Conservation (phyloP, 306 rosid species). For the Cucurbita argyrosperma region DNA sequence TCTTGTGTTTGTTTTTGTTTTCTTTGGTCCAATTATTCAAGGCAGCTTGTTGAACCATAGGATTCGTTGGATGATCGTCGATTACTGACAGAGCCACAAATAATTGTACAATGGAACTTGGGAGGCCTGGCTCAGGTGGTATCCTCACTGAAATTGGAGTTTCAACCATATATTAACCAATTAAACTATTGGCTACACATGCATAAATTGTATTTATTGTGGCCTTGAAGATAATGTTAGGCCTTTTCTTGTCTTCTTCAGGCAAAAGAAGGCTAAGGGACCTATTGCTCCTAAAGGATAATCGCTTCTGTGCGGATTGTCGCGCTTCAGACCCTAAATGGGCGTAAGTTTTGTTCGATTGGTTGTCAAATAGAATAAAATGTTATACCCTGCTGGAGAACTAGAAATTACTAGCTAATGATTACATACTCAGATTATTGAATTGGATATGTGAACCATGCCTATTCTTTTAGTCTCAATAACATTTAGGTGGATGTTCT, state of each 20-base stretch:
- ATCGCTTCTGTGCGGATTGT: slow-evolving; percentile 85
- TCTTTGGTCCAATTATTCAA: neutral
- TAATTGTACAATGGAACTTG: slow-evolving; percentile 30
- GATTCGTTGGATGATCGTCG: slow-evolving; percentile 22
- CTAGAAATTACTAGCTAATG: neutral
- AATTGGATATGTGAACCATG: neutral
- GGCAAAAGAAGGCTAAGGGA: slow-evolving; percentile 72
- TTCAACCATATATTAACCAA: neutral
- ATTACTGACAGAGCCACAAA: slow-evolving; percentile 20
- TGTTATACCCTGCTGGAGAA: neutral
- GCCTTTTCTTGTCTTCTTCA: slow-evolving; percentile 24
- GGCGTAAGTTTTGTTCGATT: slow-evolving; percentile 55
- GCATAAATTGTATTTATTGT: neutral
- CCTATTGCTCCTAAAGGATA: slow-evolving; percentile 56
- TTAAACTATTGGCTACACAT: neutral
- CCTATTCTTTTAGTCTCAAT: neutral
- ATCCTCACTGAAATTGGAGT: slow-evolving; percentile 9
- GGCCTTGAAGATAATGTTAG: slow-evolving; percentile 12
- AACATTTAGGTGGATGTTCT: neutral
- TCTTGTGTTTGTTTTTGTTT: neutral
- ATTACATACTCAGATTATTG: neutral
- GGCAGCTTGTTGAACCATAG: slow-evolving; percentile 9
- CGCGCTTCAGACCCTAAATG: slow-evolving; percentile 90
- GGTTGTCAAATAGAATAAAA: neutral
- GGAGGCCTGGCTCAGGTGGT: slow-evolving; percentile 73